Base-by-base conservation (phyloP, 768 basidiomycete genomes). In the Russula lepida region DNA sequence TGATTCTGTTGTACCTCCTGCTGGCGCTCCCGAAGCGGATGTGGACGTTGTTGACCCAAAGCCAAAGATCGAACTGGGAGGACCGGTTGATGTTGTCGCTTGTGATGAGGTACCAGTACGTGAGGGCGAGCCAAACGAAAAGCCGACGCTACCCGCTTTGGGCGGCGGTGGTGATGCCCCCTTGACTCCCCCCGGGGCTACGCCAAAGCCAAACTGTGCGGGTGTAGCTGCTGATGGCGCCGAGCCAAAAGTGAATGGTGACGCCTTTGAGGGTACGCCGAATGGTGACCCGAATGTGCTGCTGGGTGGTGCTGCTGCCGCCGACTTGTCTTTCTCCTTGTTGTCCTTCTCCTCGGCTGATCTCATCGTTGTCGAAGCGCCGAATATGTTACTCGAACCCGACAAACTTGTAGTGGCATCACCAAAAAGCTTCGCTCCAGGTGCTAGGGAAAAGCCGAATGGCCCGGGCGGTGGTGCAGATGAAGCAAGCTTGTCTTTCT, bases 121-220 rank as follows among this genome's bases (percentile, higher is more conserved):
- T 23, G 62, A 46, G 12, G 66, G 62, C 23, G 65, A 59, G 37
- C 66, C 62, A n/a, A 66, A 66, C 23, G 62, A 64, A 56, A 67
- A 66, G 56, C 58, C 54, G 33, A 58, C 12, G 56, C 30, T 58
- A n/a, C 55, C 57, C 19, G 62, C 62, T 21, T 55, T 57, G 30
- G 62, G 62, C 17, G 54, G 44, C 30, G 58, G 63, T 19, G 54
- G 50, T 7, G 64, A 46, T 4, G 56, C 15, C 12, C 37, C 55
- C 28, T 51, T 53, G 53, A 12, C n/a, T 19, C 15, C 27, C 23
- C 39, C 23, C 21, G 59, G 30, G 1, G 47, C 48, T 13, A 56
- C 47, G 60, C 65, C 65, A 28, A 66, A 66, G 25, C 54, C 56
- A 21, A 66, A 66, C 32, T 46, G 15, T 4, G 59, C 39, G 11